Conservation (phyloP, 345 rosid genomes). For the Eucalyptus camaldulensis region DNA sequence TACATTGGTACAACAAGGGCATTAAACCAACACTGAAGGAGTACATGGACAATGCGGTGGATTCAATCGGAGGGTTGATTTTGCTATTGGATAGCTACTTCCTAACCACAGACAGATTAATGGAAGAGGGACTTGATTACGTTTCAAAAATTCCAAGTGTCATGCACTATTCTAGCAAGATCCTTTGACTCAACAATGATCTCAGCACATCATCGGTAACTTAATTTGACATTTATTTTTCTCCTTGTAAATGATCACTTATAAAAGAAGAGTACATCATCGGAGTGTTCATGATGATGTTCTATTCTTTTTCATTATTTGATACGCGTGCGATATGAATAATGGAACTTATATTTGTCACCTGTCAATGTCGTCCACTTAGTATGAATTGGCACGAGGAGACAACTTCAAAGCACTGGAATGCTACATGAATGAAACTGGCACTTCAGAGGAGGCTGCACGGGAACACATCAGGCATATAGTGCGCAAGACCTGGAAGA, state of each 20-base stretch:
- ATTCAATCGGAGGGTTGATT: too few species aligned
- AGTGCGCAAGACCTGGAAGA: slow-evolving; percentile 1
- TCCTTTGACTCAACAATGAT: neutral
- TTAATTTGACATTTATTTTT: neutral
- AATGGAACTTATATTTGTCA: neutral
- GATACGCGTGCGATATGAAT: neutral
- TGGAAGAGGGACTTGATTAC: neutral
- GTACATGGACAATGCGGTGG: too few species aligned
- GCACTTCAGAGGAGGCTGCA: neutral
- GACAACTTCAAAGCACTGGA: slow-evolving; percentile 2
- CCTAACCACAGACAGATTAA: neutral
- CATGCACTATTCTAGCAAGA: neutral
- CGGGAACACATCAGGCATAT: neutral
- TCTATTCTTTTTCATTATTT: neutral
- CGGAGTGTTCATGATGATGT: neutral
- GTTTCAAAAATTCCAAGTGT: neutral
- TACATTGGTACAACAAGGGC: too few species aligned
- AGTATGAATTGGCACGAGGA: neutral
- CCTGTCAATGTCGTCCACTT: neutral
- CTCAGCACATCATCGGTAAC: slow-evolving; percentile 2
- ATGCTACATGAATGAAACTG: slow-evolving; percentile 1
- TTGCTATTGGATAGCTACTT: neutral
- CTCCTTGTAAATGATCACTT: neutral
- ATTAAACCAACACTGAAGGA: too few species aligned
- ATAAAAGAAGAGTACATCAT: neutral